Base-by-base conservation (phyloP, 331 rosid genomes). In the Rosa hybrid region DNA sequence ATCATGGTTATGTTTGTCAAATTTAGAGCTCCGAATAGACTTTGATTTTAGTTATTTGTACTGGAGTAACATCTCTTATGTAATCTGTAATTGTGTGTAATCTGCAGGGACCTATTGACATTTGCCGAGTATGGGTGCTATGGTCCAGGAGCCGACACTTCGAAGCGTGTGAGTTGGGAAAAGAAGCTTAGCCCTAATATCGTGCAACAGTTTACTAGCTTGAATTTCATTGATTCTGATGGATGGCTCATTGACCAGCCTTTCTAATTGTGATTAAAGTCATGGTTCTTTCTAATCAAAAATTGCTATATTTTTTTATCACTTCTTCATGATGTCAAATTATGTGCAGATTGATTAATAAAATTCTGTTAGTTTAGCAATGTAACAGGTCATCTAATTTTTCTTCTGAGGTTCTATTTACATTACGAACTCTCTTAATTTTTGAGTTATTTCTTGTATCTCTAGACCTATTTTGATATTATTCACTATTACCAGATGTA, bases 131-230 rank as follows among this genome's bases (percentile, higher is more conserved):
- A 86, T 34, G 89, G 57, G 1, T 91, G 94, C 76, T 88, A 69
- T 13, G 98, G 98, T 12, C 70, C 88, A 0, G 94, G 97, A 20
- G 74, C 94, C 0, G 80, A 88, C 59, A 83, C 82, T 2, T 83
- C 92, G 1, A 21, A 72, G 6, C 81, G 97, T 13, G 98, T 89
- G 68, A 45, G 23, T 1, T 94, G 98, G 98, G 83, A 71, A 23
- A 91, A 77, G 78, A 86, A 77, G 20, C 83, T 92, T 38, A 86
- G 68, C 72, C 20, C 30, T 7, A 4, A 21, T 4, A 76, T 81
- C 0, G 18, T 90, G 34, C 23, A 74, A 27, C 49, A 45, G 17
- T 72, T 91, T 65, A 76, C 83, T 4, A 88, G 84, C 70, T 1
- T 77, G 39, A 79, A 71, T 48, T 94, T 82, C 84, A 69, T 94